Evolutionary conservation across 768 basidiomycete genomes (phyloP).

Genomic region (Lactarius deliciosus): DNA sequence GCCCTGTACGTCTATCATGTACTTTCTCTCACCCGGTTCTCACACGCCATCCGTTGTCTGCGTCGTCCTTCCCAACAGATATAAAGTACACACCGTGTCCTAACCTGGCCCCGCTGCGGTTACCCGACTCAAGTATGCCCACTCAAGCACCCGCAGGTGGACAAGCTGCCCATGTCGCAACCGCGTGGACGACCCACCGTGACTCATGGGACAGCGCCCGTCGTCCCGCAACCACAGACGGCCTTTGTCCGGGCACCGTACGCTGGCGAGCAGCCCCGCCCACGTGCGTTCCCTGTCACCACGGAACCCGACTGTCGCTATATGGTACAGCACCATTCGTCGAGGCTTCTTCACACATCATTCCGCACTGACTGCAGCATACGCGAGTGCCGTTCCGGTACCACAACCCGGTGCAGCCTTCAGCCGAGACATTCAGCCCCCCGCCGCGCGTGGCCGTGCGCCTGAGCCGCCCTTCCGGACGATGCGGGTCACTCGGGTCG

Average conservation of each 20-base stretch:
- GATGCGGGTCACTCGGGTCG: neutral
- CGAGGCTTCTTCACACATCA: constrained; percentile 1
- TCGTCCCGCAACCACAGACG: neutral
- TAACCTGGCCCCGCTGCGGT: constrained; percentile 20
- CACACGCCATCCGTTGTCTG: neutral
- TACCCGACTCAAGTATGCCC: constrained; percentile 6
- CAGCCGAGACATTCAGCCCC: constrained; percentile 7
- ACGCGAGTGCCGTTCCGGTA: constrained; percentile 12
- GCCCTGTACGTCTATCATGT: constrained; percentile 4
- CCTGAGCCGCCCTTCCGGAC: constrained; percentile 8
- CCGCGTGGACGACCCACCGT: neutral
- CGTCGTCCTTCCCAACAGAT: neutral
- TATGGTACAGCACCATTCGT: neutral
- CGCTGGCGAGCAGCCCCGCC: neutral
- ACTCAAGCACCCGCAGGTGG: constrained; percentile 20
- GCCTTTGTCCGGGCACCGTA: neutral
- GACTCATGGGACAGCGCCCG: too few species aligned
- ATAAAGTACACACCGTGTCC: constrained; percentile 20
- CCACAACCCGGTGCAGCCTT: constrained; percentile 6
- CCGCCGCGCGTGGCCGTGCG: constrained; percentile 8
- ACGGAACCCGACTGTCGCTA: neutral
- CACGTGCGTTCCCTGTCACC: neutral
- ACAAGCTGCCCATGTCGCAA: neutral
- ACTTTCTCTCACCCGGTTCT: neutral
- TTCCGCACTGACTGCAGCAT: constrained; percentile 18